Base-by-base conservation (phyloP, 2,329 filamentous ascomycete genomes). In the Tolypocladium endophyticum region DNA sequence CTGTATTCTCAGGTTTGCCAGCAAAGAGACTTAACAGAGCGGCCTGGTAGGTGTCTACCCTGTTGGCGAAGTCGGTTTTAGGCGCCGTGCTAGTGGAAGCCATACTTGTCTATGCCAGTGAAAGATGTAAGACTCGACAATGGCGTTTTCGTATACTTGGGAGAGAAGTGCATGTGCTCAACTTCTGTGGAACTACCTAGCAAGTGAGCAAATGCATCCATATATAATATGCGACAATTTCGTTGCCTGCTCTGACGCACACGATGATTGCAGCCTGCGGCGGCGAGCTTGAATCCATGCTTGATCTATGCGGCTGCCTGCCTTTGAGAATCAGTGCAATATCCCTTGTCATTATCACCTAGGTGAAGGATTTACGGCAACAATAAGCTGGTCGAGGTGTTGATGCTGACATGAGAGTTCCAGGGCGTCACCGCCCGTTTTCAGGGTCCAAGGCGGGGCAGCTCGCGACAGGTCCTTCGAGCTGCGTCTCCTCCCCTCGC, bases 401-500 rank as follows among this genome's bases (percentile, higher is more conserved):
- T 16, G 50, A 23, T n/a, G 50, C 50, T 36, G 50, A 16, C 20
- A 11, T 36, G 50, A 54, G 30, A 12, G 5, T 4, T 3, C 20
- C n/a, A 23, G 50, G 35, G 20, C 50, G 30, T 36, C 50, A 36
- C 50, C 9, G 20, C 5, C 12, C 38, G 11, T 57, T 47, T 47
- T 35, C 28, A 36, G 43, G 56, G 41, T 25, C 43, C 55, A 57
- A 41, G 52, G 50, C 35, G 38, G 25, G 56, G 53, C 39, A 56
- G 55, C 25, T n/a, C 39, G 53, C 55, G 36, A 28, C 5, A n/a
- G 16, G 36, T 30, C 58, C n/a, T 28, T 58, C 30, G 25, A 30
- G 30, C 58, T 61, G 47, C 56, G 54, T 52, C 61, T 57, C 59
- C 58, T 54, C 50, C 30, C 9, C 50, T 14, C 20, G 36, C 50